Evolutionary conservation across 2,329 filamentous ascomycete genomes (phyloP).

Genomic region (Nemania sp.): DNA sequence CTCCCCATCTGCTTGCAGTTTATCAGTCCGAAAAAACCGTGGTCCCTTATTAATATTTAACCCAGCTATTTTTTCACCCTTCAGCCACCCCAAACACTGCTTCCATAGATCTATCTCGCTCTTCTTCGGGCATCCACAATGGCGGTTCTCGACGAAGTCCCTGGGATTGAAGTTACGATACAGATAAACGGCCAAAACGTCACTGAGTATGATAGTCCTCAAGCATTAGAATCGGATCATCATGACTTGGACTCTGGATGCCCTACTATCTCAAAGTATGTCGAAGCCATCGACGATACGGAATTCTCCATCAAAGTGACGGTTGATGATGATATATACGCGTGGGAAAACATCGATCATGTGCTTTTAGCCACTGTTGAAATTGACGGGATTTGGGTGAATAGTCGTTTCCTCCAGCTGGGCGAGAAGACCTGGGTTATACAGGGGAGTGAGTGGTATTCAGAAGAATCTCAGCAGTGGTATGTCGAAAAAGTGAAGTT

Average conservation of each 20-base stretch:
- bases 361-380: accelerated
- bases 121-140: not conserved
- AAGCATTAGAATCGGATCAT: not conserved
- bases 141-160: slow-evolving; percentile 17
- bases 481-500: slow-evolving; percentile 44
- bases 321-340: slow-evolving; percentile 1
- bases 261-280: slow-evolving; percentile 12
- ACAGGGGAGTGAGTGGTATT: not conserved
- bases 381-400: not conserved
- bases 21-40: too few relatives aligned
- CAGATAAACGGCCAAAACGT: not conserved
- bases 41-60: too few relatives aligned
- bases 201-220: slow-evolving; percentile 5
- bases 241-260: not conserved
- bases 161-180: slow-evolving; percentile 22
- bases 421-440: not conserved
- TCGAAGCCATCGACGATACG: slow-evolving; percentile 20
- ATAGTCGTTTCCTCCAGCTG: not conserved
- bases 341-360: not conserved
- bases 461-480: slow-evolving; percentile 22
- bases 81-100: not conserved
- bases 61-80: too few relatives aligned
- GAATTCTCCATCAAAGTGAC: slow-evolving; percentile 10
- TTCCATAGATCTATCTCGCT: not conserved
- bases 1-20: too few relatives aligned